phyloP scores from a whole-genome alignment of 768 basidiomycete species.

The Auriscalpium microsporum region DNA sequence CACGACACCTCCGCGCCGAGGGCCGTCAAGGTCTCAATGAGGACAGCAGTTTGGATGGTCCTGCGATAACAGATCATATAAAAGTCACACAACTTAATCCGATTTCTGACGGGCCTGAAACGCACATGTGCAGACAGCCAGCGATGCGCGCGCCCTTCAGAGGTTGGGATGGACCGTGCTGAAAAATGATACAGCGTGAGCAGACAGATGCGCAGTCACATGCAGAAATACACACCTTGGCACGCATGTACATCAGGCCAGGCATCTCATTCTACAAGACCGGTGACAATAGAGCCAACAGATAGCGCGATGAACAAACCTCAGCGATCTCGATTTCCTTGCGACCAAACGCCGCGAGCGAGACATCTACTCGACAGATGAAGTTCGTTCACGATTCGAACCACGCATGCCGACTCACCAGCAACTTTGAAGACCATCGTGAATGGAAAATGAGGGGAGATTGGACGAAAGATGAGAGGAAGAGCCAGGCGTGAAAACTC shows the following conservation, averaged over 20 bases:
- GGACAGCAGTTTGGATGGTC: slow-evolving; percentile 97
- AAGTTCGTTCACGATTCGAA: slow-evolving; percentile 5
- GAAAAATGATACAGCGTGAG: slow-evolving; percentile 15
- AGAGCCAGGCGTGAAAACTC: neutral
- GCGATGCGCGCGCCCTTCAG: slow-evolving; percentile 93
- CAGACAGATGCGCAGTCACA: neutral
- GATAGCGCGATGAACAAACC: slow-evolving; percentile 38
- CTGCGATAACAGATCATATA: slow-evolving; percentile 32
- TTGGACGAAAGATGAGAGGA: slow-evolving; percentile 17
- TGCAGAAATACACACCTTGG: slow-evolving; percentile 49
- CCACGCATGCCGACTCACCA: slow-evolving; percentile 35
- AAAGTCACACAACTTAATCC: neutral
- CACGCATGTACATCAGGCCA: slow-evolving; percentile 87
- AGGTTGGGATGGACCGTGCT: slow-evolving; percentile 78
- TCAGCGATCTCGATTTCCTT: slow-evolving; percentile 99
- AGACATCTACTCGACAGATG: slow-evolving; percentile 52
- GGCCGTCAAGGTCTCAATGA: slow-evolving; percentile 94
- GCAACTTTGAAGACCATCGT: slow-evolving; percentile 86
- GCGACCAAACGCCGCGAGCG: slow-evolving; percentile 98
- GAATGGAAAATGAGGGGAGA: slow-evolving; percentile 18
- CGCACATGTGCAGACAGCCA: slow-evolving; percentile 95
- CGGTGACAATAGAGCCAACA: slow-evolving; percentile 10
- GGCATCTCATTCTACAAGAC: slow-evolving; percentile 78
- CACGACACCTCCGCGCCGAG: slow-evolving; percentile 97
- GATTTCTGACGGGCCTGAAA: slow-evolving; percentile 8